These are phyloP conservation scores for Bruguiera gymnorhiza DNA, from an alignment of 345 rosid genomes.

Conservation along the genomic window DNA sequence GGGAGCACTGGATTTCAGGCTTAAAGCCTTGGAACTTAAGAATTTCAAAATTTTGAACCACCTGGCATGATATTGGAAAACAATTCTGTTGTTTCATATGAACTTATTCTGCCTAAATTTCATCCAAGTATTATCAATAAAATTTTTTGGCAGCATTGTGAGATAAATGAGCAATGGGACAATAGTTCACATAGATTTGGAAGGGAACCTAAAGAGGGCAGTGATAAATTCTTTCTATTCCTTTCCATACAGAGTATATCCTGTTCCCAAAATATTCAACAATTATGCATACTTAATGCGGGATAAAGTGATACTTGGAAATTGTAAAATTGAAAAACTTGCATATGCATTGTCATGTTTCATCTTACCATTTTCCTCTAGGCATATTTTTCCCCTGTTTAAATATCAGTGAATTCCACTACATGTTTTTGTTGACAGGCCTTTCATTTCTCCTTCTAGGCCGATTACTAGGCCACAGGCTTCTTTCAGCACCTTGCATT, in stretches of 20 bases:
- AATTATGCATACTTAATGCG: not conserved
- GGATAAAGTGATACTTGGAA: not conserved
- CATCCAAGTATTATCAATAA: too few species aligned
- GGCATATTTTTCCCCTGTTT: not conserved
- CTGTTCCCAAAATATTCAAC: not conserved
- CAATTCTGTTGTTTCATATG: too few species aligned
- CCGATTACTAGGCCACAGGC: slow-evolving; percentile 37
- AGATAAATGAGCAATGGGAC: not conserved
- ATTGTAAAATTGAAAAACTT: too few species aligned
- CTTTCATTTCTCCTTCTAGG: slow-evolving; percentile 44
- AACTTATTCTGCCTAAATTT: not conserved
- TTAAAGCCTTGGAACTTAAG: not conserved
- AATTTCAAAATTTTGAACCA: not conserved
- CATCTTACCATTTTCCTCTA: not conserved
- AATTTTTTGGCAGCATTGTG: not conserved
- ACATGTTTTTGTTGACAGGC: slow-evolving; percentile 36
- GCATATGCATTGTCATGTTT: not conserved
- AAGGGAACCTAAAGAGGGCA: not conserved
- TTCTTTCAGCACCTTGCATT: slow-evolving; percentile 23
- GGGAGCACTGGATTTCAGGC: not conserved
- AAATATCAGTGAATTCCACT: slow-evolving; percentile 10
- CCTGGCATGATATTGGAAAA: too few species aligned
- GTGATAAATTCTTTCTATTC: not conserved
- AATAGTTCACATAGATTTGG: not conserved
- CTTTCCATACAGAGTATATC: not conserved